Evolutionary conservation across 2,329 filamentous ascomycete genomes (phyloP), one percentile per base, ranked within the genome.

Genomic region (Monilinia polystroma): DNA sequence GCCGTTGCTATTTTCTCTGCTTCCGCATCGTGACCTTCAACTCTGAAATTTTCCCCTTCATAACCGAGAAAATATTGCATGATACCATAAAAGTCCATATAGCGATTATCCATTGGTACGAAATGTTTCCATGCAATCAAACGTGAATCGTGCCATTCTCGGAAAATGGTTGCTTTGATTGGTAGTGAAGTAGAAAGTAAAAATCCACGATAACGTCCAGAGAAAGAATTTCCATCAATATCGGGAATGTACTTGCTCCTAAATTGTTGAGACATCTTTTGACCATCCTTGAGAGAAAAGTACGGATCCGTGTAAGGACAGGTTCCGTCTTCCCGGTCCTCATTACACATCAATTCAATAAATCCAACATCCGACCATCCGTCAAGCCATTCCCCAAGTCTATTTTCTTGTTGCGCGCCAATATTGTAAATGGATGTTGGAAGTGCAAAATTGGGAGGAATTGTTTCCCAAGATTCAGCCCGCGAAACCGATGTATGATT

Each of bases 51-150:
- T 32, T 73, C 68, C 52, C 81, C 84, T 1, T 80, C 79, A 72
- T 88, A 89, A 0, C 89, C 89, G 1, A 91, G 71, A 72, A 93
- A 92, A 74, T 91, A 93, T 72, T 90, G 85, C 83, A 92, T 84
- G 66, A 92, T 88, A 41, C 86, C 88, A 70, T 87, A 92, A 73
- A 90, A 85, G 74, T 93, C 91, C 53, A 84, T 79, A 73, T 88
- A 93, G 0, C 88, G 84, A 73, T 85, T 90, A 74, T 93, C 90
- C 86, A 95, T 90, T 4, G 91, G 91, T 3, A 93, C 88, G 72
- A 92, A 94, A 77, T 95, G 91, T 73, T 87, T 86, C 91, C 91
- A 95, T 0, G 90, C 83, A 1, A 92, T 80, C 1, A 95, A 80
- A 1, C 91, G 83, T 56, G 83, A 84, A 75, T 93, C 91, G 74